Conservation (phyloP, 2,329 filamentous ascomycete genomes). For the Daldinia sp. region DNA sequence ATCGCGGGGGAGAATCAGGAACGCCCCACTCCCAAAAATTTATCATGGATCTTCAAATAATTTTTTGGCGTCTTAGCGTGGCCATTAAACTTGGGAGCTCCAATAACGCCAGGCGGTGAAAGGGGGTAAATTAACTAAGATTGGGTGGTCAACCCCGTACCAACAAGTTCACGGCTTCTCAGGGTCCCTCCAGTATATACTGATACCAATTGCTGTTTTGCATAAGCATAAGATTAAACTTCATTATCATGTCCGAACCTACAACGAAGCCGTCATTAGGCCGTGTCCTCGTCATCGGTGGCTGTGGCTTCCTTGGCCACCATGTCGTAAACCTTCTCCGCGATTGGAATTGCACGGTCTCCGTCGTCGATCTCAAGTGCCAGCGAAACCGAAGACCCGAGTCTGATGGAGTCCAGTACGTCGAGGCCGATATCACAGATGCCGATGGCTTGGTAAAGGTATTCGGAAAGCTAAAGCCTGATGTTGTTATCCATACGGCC, state of each 20-base stretch:
- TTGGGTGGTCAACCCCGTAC: background rate
- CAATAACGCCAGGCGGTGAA: slow-evolving; percentile 39
- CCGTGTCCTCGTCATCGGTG: slow-evolving; percentile 81
- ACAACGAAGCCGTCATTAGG: slow-evolving; percentile 65
- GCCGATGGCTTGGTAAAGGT: slow-evolving; percentile 69
- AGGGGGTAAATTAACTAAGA: slow-evolving; percentile 5
- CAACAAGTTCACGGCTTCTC: background rate
- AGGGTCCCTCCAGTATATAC: background rate
- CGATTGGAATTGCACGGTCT: slow-evolving; percentile 69
- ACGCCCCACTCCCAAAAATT: slow-evolving; percentile 29
- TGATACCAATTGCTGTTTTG: background rate
- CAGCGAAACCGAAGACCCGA: slow-evolving; percentile 73
- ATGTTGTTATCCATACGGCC: slow-evolving; percentile 92
- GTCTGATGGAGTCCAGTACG: slow-evolving; percentile 71
- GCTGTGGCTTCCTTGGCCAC: slow-evolving; percentile 86
- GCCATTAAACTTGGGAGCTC: background rate
- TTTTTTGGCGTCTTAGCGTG: slow-evolving; percentile 15
- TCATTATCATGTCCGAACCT: slow-evolving; percentile 35
- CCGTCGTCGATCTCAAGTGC: slow-evolving; percentile 79
- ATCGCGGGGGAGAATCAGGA: slow-evolving; percentile 36
- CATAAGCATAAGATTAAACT: background rate
- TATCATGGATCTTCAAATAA: slow-evolving; percentile 21
- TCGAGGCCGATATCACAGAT: slow-evolving; percentile 83
- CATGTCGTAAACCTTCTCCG: slow-evolving; percentile 81
- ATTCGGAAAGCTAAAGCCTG: slow-evolving; percentile 76